These are phyloP conservation scores for Fraxinus dipetala DNA, from an alignment of 305 asterid species.

Conservation along the genomic window DNA sequence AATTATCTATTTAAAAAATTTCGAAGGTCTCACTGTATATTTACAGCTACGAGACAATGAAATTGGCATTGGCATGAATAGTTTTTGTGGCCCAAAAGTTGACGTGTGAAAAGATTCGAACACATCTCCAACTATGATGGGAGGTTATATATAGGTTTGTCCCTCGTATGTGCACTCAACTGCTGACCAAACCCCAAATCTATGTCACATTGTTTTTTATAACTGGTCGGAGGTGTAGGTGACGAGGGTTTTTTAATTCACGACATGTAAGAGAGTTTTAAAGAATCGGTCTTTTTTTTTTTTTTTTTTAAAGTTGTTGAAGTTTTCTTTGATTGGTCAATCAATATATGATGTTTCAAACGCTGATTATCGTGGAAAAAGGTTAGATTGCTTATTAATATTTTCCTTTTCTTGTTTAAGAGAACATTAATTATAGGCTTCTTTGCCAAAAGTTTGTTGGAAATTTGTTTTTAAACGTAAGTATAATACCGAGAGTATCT, in stretches of 20 bases:
- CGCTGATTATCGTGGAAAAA: neutral
- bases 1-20: neutral
- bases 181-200: neutral
- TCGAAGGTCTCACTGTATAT: neutral
- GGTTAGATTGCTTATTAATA: neutral
- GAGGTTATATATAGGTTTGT: neutral
- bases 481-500: neutral
- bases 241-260: neutral
- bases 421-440: neutral
- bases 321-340: neutral
- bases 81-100: no score
- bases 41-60: neutral
- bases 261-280: neutral
- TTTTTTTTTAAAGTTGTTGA: no score
- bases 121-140: neutral
- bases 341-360: neutral
- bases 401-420: neutral
- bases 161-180: neutral
- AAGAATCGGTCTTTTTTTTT: neutral
- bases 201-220: neutral
- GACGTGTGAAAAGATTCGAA: neutral
- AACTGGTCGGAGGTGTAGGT: neutral
- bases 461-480: neutral
- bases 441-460: neutral
- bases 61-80: neutral